Conservation (phyloP, 495 filamentous ascomycete genomes). For the Articulospora tetracladia region DNA sequence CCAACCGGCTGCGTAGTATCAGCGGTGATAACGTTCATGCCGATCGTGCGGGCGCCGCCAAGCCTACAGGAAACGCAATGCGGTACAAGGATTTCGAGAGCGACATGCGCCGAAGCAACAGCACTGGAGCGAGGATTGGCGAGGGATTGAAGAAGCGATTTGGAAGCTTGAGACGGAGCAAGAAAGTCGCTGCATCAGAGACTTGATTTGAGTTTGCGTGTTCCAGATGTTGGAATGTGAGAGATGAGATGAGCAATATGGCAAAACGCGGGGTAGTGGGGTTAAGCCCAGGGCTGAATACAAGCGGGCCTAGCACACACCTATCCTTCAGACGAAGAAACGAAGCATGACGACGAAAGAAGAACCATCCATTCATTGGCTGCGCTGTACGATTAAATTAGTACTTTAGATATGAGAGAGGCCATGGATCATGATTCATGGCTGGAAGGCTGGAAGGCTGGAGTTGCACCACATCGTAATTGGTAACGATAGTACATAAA, state of each 20-base stretch:
- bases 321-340: too few relatives aligned
- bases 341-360: too few relatives aligned
- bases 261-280: neutral
- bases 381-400: too few relatives aligned
- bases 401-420: neutral
- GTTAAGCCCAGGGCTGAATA: too few relatives aligned
- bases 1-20: conserved; percentile 15
- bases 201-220: too few relatives aligned
- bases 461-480: neutral
- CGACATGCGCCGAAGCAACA: conserved; percentile 30
- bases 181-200: conserved; percentile 8
- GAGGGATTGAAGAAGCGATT: conserved; percentile 42
- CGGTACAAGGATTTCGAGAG: neutral
- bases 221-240: too few relatives aligned
- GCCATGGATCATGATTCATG: neutral
- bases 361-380: too few relatives aligned
- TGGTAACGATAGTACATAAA: neutral
- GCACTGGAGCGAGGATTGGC: conserved; percentile 34
- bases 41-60: neutral
- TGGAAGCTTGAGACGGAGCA: conserved; percentile 38
- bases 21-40: conserved; percentile 12
- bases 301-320: too few relatives aligned
- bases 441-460: neutral
- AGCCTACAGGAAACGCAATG: neutral
- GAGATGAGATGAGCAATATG: neutral